Conservation (phyloP, 2,329 filamentous ascomycete genomes). For the Penicillium sp. region DNA sequence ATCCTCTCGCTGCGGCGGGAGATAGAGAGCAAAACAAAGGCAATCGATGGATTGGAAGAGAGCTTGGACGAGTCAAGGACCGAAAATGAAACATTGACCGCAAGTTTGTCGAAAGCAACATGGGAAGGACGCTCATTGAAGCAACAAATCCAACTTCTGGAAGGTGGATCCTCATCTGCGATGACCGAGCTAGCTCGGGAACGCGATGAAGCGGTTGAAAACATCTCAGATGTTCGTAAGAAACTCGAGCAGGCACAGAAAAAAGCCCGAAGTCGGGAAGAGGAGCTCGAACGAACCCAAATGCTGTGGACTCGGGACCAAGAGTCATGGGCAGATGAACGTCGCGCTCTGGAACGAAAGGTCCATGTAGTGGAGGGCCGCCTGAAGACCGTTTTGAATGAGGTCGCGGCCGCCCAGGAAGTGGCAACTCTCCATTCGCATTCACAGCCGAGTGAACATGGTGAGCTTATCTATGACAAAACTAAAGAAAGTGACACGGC, state of each 20-base stretch:
- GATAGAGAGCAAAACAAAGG: slow-evolving; percentile 81
- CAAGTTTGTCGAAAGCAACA: slow-evolving; percentile 59
- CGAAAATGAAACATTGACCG: slow-evolving; percentile 71
- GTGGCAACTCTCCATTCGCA: slow-evolving; percentile 28
- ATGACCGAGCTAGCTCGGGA: slow-evolving; percentile 80
- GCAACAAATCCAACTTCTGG: slow-evolving; percentile 79
- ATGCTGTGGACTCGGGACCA: slow-evolving; percentile 81
- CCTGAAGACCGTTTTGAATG: slow-evolving; percentile 78
- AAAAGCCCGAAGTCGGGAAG: slow-evolving; percentile 74
- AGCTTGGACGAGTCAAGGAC: slow-evolving; percentile 67
- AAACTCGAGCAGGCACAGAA: slow-evolving; percentile 77
- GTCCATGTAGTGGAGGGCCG: slow-evolving; percentile 87
- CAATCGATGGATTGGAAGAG: slow-evolving; percentile 81
- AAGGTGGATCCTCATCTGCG: slow-evolving; percentile 83
- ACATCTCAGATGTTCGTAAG: slow-evolving; percentile 67
- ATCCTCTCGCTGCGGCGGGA: slow-evolving; percentile 85
- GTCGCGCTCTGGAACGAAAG: slow-evolving; percentile 76
- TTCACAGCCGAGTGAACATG: slow-evolving; percentile 55
- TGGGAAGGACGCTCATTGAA: slow-evolving; percentile 81
- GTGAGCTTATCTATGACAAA: slow-evolving; percentile 62
- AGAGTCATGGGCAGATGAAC: slow-evolving; percentile 79
- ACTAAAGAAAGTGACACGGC: slow-evolving; percentile 63
- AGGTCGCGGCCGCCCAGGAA: slow-evolving; percentile 59
- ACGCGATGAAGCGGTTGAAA: slow-evolving; percentile 77
- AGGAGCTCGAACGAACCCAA: slow-evolving; percentile 76